These are phyloP conservation scores for Sclerotinia borealis DNA, from an alignment of 2,329 filamentous ascomycete species.

Conservation along the genomic window DNA sequence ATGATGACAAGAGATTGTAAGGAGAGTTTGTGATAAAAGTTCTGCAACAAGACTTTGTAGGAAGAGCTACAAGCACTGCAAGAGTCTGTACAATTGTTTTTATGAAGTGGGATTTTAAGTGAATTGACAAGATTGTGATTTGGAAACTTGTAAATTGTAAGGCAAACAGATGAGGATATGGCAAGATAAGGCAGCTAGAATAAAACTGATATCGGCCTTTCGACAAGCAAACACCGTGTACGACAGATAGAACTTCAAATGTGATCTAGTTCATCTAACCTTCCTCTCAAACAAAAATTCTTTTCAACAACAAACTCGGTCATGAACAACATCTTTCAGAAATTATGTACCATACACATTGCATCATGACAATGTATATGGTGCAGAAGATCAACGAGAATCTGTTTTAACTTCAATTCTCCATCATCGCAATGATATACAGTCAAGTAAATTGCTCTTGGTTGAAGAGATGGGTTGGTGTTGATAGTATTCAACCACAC, in stretches of 20 bases:
- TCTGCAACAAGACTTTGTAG: background rate
- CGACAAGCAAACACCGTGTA: background rate
- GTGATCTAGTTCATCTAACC: background rate
- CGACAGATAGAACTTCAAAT: background rate
- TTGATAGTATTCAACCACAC: background rate
- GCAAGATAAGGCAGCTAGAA: background rate
- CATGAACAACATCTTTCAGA: background rate
- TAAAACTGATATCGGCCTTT: background rate
- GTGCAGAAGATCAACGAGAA: background rate
- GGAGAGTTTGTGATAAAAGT: background rate
- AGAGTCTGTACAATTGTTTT: too few species aligned
- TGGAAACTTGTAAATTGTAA: background rate
- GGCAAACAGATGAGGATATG: background rate
- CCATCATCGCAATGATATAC: background rate
- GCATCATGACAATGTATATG: background rate
- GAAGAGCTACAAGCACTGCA: background rate
- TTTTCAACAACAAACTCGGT: background rate
- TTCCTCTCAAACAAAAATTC: background rate
- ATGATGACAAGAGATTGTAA: background rate
- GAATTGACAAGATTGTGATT: background rate
- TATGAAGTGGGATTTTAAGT: background rate
- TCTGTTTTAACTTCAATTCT: background rate
- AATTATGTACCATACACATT: too few species aligned
- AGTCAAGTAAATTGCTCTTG: background rate
- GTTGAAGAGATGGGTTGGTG: background rate